Percentiles rank a stretch among this genome's conserved stretches.
phyloP scores from a whole-genome alignment of 306 rosid genomes.

The Cucurbita ficifolia region DNA sequence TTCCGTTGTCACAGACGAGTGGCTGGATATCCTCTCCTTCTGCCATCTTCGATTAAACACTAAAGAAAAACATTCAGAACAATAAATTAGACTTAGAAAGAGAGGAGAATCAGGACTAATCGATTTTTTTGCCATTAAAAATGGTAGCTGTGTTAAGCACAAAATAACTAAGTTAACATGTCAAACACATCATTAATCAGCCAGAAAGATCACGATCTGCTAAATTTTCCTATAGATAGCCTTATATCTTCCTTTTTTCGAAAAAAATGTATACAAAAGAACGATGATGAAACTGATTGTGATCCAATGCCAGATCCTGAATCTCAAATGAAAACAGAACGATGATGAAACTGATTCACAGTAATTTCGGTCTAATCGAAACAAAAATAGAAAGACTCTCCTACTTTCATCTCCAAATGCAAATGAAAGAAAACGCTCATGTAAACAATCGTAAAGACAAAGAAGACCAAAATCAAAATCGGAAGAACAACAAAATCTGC shows the following conservation, averaged over 20 bases:
- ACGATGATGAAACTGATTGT: not conserved
- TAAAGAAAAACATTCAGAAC: constrained; percentile 5
- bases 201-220: not conserved
- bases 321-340: not conserved
- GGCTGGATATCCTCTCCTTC: too few relatives aligned
- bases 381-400: not conserved
- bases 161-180: not conserved
- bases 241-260: not conserved
- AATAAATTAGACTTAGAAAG: not conserved
- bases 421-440: not conserved
- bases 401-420: not conserved
- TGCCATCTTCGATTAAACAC: constrained; percentile 44
- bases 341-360: not conserved
- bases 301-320: not conserved
- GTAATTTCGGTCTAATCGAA: not conserved
- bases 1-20: too few relatives aligned
- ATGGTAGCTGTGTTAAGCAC: not conserved
- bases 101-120: not conserved
- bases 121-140: not conserved
- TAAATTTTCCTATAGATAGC: not conserved
- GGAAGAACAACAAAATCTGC: not conserved
- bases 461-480: not conserved
- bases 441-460: not conserved
- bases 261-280: too few relatives aligned
- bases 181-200: not conserved